A percentile compares a stretch with the other conserved stretches of the same genome.
Conservation (phyloP, 176 grass and related monocot species). For the Leersia perrieri region DNA sequence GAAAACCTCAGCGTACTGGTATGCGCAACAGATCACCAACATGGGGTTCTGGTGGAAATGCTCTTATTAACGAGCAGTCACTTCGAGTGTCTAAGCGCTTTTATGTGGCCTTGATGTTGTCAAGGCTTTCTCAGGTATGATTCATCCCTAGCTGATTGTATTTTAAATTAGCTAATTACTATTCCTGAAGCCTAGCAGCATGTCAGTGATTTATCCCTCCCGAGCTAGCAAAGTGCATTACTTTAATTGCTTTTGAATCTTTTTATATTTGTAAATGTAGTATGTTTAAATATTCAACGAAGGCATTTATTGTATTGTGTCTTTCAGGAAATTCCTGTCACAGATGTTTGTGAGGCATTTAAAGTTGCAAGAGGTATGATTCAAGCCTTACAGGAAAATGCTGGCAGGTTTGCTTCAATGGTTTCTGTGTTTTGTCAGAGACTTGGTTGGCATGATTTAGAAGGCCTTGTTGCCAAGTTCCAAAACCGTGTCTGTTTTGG, state of each 20-base stretch:
- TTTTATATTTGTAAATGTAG: slow-evolving; percentile 1
- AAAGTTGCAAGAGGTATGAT: slow-evolving; percentile 96
- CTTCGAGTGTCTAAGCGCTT: slow-evolving; percentile 87
- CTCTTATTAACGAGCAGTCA: slow-evolving; percentile 58
- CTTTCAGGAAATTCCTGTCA: slow-evolving; percentile 81
- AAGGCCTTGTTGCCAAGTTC: slow-evolving; percentile 90
- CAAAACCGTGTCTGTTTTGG: slow-evolving; percentile 97
- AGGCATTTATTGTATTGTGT: background rate
- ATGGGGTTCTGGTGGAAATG: slow-evolving; percentile 28
- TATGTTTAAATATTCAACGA: background rate
- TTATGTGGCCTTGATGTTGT: slow-evolving; percentile 94
- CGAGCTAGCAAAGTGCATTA: background rate
- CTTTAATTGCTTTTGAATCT: slow-evolving; percentile 1
- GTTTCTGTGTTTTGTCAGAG: slow-evolving; percentile 95
- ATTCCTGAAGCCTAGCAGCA: background rate
- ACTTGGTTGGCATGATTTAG: slow-evolving; percentile 93
- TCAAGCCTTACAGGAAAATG: slow-evolving; percentile 92
- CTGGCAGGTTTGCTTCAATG: slow-evolving; percentile 96
- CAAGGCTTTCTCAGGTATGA: slow-evolving; percentile 81
- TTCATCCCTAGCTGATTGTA: background rate
- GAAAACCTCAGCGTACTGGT: slow-evolving; percentile 42
- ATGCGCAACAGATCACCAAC: slow-evolving; percentile 20
- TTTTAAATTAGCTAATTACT: background rate
- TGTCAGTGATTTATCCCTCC: background rate
- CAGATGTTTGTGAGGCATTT: slow-evolving; percentile 90